phyloP scores from a whole-genome alignment of 129 eudicot species.

The Pulicaria dysenterica region DNA sequence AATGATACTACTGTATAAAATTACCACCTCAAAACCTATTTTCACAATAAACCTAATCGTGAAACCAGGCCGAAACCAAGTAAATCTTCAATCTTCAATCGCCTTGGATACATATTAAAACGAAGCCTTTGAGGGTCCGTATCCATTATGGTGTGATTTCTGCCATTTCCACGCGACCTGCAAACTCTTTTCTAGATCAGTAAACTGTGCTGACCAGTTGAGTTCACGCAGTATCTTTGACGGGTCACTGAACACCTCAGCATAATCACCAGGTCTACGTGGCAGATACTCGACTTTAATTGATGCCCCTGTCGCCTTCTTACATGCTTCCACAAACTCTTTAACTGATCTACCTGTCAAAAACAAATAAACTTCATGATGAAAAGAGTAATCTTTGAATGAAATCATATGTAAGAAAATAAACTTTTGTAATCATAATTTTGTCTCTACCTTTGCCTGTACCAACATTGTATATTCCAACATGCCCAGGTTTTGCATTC shows the following conservation, averaged over 20 bases:
- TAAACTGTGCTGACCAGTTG: slow-evolving; percentile 71
- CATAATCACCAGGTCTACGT: slow-evolving; percentile 90
- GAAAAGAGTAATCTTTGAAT: no score
- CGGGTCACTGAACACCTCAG: slow-evolving; percentile 89
- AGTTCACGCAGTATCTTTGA: slow-evolving; percentile 69
- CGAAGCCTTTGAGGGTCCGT: slow-evolving; percentile 30
- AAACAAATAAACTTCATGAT: background rate
- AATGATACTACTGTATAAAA: background rate
- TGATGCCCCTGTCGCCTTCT: slow-evolving; percentile 77
- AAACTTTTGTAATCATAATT: no score
- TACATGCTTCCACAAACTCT: slow-evolving; percentile 93
- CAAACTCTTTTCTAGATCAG: slow-evolving; percentile 68
- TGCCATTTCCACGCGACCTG: slow-evolving; percentile 96
- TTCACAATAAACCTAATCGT: slow-evolving; percentile 35
- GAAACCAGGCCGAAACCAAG: slow-evolving; percentile 38
- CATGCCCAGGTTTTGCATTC: slow-evolving; percentile 64
- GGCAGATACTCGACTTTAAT: slow-evolving; percentile 76
- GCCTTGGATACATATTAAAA: slow-evolving; percentile 5
- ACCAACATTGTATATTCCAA: slow-evolving; percentile 88
- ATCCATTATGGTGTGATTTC: slow-evolving; percentile 68
- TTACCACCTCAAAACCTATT: slow-evolving; percentile 31
- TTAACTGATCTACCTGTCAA: slow-evolving; percentile 74
- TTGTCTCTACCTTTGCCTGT: slow-evolving; percentile 71
- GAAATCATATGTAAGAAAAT: no score
- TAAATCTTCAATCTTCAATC: slow-evolving; percentile 22